Evolutionary conservation across 768 basidiomycete species (phyloP), one percentile per base, ranked within the genome.

Genomic region (Mycena polygramma): DNA sequence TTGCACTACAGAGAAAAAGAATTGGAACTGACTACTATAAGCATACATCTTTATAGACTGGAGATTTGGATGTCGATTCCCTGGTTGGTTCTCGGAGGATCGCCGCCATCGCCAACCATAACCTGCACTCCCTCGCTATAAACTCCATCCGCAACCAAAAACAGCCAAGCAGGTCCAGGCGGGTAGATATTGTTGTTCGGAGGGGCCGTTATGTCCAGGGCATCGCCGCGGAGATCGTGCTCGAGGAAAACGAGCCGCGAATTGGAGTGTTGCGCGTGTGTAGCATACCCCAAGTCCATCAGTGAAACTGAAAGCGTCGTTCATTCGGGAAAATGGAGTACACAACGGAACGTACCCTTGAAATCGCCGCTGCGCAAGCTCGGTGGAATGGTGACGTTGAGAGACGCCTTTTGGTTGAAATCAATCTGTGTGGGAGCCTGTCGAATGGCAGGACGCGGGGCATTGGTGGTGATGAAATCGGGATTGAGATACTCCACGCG

Each of bases 401-500:
- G 77, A 19, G 77, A 81, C 45, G 81, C 76, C 66, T 77, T 75
- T 62, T 81, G 73, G 20, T 77, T 77, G 73, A 81, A 82, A n/a
- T 35, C 70, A 30, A 82, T 63, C 63, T 81, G 71, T 30, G 51
- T 66, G 36, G 81, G 81, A 6, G 78, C 63, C 51, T 69, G 77
- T 26, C 41, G 62, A 43, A 82, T 68, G 2, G 61, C 63, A 13
- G 77, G 77, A 14, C 76, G 70, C n/a, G 72, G 53, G n/a, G 71
- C 57, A 37, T 67, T 63, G 14, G 62, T 69, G 46, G 70, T 72
- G 66, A 81, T 79, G 78, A 79, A 81, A 19, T 80, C 79, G 52
- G 80, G 81, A 66, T 78, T 76, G 20, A 82, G 75, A 45, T 75
- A 79, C 73, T 82, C 74, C 22, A 82, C 79, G 2, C 80, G 74